Percentiles rank a stretch among this genome's conserved stretches.
phyloP scores from a whole-genome alignment of 352 stramenopile species.

The Pythium aquatile region DNA sequence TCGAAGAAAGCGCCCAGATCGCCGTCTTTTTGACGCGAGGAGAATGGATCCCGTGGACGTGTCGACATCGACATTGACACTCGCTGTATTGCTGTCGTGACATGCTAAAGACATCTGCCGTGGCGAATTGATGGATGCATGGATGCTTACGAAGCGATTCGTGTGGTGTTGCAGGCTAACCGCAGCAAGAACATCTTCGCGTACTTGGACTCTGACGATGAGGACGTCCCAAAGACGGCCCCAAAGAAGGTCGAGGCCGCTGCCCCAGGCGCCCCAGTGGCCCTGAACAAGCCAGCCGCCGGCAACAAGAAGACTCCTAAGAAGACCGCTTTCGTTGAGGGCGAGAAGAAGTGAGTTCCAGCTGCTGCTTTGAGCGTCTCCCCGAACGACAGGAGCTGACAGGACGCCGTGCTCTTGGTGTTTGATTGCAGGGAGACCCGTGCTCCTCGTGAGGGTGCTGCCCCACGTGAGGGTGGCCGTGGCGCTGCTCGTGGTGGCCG shows the following conservation, averaged over 20 bases:
- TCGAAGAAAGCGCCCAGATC: neutral
- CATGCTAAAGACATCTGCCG: neutral
- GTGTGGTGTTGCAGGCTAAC: slow-evolving; percentile 24
- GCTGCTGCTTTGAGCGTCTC: neutral
- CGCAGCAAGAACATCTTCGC: slow-evolving; percentile 45
- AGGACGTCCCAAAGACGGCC: slow-evolving; percentile 45
- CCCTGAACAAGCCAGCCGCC: slow-evolving; percentile 80
- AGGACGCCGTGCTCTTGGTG: neutral
- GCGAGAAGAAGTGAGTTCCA: slow-evolving; percentile 35
- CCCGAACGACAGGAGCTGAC: neutral
- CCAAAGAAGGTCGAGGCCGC: slow-evolving; percentile 38
- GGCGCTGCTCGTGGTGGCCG: slow-evolving; percentile 51
- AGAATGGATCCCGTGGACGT: neutral
- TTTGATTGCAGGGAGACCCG: slow-evolving; percentile 27
- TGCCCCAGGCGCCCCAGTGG: slow-evolving; percentile 50
- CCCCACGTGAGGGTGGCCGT: slow-evolving; percentile 44
- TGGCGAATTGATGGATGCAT: neutral
- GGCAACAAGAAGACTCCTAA: slow-evolving; percentile 82
- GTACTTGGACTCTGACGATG: slow-evolving; percentile 43
- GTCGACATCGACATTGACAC: too few relatives aligned
- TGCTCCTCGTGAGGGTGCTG: slow-evolving; percentile 42
- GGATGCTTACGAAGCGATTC: slow-evolving; percentile 1
- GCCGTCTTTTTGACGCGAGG: neutral
- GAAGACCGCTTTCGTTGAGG: slow-evolving; percentile 44
- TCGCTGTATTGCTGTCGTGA: neutral